phyloP scores from a whole-genome alignment of 352 stramenopile species.

The Pythium scleroteichum region DNA sequence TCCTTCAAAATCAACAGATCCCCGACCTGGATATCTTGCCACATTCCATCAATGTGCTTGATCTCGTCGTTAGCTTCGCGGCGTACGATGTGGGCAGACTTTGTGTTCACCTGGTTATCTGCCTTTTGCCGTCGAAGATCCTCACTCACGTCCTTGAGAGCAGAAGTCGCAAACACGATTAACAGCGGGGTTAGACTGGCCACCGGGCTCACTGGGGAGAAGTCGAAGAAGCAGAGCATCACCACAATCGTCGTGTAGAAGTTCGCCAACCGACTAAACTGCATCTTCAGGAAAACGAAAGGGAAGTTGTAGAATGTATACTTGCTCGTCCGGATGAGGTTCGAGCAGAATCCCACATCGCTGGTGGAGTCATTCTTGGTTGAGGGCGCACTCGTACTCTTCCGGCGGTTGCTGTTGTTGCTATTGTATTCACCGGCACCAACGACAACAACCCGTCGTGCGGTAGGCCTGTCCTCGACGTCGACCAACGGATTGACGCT shows the following conservation, averaged over 20 bases:
- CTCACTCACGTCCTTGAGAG: constrained; percentile 85
- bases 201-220: constrained; percentile 82
- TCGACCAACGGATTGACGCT: constrained; percentile 59
- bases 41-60: constrained; percentile 69
- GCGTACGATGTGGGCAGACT: constrained; percentile 72
- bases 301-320: constrained; percentile 92
- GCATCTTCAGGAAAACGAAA: constrained; percentile 90
- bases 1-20: constrained; percentile 83
- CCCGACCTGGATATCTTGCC: constrained; percentile 85
- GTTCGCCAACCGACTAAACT: constrained; percentile 89
- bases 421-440: constrained; percentile 29
- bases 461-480: constrained; percentile 32
- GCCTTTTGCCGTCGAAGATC: constrained; percentile 79
- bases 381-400: constrained; percentile 25
- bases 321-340: constrained; percentile 87
- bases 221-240: constrained; percentile 87
- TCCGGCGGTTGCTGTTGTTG: constrained; percentile 27
- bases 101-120: constrained; percentile 78
- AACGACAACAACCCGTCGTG: constrained; percentile 50
- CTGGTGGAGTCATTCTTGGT: constrained; percentile 17
- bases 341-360: constrained; percentile 56
- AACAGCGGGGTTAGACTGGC: constrained; percentile 83
- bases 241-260: constrained; percentile 90
- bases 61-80: constrained; percentile 53
- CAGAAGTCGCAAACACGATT: constrained; percentile 89